Conservation (phyloP, 2,329 filamentous ascomycete species). For the Phialophora verrucosa region DNA sequence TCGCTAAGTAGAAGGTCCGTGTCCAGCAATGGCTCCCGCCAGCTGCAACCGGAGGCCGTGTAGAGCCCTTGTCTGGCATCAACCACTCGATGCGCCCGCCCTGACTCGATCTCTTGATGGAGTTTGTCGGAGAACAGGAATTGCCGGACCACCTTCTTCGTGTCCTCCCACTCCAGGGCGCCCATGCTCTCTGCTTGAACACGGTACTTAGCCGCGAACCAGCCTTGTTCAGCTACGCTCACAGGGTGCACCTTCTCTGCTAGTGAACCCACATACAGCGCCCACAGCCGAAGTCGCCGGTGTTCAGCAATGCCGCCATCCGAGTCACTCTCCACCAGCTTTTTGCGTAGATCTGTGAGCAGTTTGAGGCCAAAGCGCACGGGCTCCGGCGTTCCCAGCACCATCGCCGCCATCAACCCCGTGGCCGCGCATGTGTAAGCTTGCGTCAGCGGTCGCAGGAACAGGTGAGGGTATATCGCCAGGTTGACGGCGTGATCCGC, state of each 20-base stretch:
- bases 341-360: conserved; percentile 28
- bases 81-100: conserved; percentile 26
- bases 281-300: conserved; percentile 33
- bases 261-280: conserved; percentile 36
- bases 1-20: conserved; percentile 10
- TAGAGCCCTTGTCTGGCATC: conserved; percentile 35
- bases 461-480: conserved; percentile 37
- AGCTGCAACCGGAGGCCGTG: conserved; percentile 36
- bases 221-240: conserved; percentile 13
- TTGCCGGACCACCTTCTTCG: conserved; percentile 33
- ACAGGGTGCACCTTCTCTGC: conserved; percentile 35
- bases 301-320: conserved; percentile 19
- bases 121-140: conserved; percentile 35
- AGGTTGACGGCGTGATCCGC: conserved; percentile 37
- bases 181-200: conserved; percentile 23
- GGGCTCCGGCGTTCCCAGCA: conserved; percentile 37
- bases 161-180: conserved; percentile 28
- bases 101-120: conserved; percentile 33
- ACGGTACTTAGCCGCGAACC: conserved; percentile 31
- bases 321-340: conserved; percentile 28
- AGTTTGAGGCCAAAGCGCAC: conserved; percentile 37
- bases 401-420: conserved; percentile 35
- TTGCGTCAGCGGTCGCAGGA: conserved; percentile 31
- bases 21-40: conserved; percentile 34
- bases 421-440: conserved; percentile 30